A percentile compares a stretch with the other conserved stretches of the same genome.
Conservation (phyloP, 2,329 filamentous ascomycete species). For the Chrysosporium queenslandicum region DNA sequence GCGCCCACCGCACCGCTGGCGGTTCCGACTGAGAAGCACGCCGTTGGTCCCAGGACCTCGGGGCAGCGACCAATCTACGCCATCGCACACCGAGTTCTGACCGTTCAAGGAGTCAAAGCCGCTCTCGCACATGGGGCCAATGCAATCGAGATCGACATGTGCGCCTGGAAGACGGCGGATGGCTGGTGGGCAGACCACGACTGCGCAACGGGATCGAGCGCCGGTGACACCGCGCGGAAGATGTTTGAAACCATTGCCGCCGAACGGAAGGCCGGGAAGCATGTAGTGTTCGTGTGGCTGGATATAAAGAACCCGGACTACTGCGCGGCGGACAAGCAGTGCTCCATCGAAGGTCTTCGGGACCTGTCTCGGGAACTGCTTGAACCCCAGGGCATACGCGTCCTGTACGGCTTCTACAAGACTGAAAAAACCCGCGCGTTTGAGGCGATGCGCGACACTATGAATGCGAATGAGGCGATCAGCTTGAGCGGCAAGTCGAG, state of each 20-base stretch:
- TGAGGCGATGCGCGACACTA: not conserved
- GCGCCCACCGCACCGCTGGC: not conserved
- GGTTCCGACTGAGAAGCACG: not conserved
- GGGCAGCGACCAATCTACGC: not conserved
- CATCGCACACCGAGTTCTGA: slow-evolving; percentile 9
- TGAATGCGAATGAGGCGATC: slow-evolving; percentile 1
- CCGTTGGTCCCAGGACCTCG: not conserved
- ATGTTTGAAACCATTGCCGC: slow-evolving; percentile 2
- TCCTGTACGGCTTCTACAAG: slow-evolving; percentile 6
- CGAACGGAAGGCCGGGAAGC: not conserved
- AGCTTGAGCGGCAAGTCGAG: not conserved
- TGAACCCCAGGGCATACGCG: not conserved
- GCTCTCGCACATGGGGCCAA: slow-evolving; percentile 5
- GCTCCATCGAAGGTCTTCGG: not conserved
- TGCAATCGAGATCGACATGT: slow-evolving; percentile 7
- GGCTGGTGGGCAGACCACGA: slow-evolving; percentile 7
- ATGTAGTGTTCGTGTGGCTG: slow-evolving; percentile 5
- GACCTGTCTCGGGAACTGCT: not conserved
- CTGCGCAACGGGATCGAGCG: not conserved
- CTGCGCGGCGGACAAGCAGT: not conserved
- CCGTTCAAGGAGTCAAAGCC: not conserved
- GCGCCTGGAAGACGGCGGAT: not conserved
- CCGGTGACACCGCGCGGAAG: not conserved
- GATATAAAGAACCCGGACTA: slow-evolving; percentile 9
- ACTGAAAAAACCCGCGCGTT: not conserved